Evolutionary conservation across 2,329 filamentous ascomycete species (phyloP), one percentile per base, ranked within the genome.

Genomic region (Lasiodiplodia gonubiensis): DNA sequence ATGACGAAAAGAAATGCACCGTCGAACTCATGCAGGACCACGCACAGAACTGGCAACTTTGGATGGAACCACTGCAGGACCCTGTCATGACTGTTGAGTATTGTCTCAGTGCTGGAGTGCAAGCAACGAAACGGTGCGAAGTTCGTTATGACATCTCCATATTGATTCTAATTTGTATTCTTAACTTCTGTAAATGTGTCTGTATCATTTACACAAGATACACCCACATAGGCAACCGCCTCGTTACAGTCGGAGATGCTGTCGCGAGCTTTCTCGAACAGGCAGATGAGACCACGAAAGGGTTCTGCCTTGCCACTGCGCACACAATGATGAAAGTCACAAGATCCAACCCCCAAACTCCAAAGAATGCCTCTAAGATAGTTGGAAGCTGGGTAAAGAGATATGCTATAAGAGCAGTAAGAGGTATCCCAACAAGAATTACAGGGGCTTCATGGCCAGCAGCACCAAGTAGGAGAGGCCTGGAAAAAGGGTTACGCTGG

Each of bases 241-340:
- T 42, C 33, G 69, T 74, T 21, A 76, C 71, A 3, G 69, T 73
- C 14, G 74, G 71, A 8, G 76, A 74, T 68, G 75, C 72, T 0
- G 68, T 75, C 12, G 51, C 68, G 11, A 73, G 70, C 12, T 77
- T 73, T 53, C 57, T 75, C 2, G 65, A 68, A 14, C 16, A 66
- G 16, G 66, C 70, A 12, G 74, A 74, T 64, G 49, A 21, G 23
- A 21, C 10, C 7, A 49, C 46, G n/a, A 25, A 49, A 49, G 23
- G 46, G 8, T 10, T 49, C 8, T 10, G 46, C 10, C 23, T 49
- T 18, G 6, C 18, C 10, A 49, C 4, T 10, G 23, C 23, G 46
- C 6, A 49, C 6, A 21, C 8, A 23, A 25, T 25, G 18, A 12
- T 8, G 3, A 49, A 49, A 1, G 2, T 4, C 5, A 8, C 3